Evolutionary conservation across 495 filamentous ascomycete genomes (phyloP), one percentile per base, ranked within the genome.

Genomic region (Cladorrhinum samala): DNA sequence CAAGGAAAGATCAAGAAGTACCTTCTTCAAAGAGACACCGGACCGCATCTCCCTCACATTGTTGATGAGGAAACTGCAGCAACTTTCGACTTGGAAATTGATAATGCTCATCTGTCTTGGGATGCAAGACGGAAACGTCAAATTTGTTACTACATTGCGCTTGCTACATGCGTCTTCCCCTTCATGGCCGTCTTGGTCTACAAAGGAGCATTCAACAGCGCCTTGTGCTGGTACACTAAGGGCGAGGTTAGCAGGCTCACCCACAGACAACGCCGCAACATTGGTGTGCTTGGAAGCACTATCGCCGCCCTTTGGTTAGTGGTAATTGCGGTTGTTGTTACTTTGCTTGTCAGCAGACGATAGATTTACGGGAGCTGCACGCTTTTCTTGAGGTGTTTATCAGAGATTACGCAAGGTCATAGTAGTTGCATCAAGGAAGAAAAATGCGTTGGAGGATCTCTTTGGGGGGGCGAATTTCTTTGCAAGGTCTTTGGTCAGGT

Each of bases 181-280:
- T 72, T 74, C 24, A 46, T 72, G 13, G 64, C 63, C 0, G 42
- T 65, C 9, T 52, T 68, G 5, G 60, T 65, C 0, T 60, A 66
- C 47, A 33, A 23, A 0, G 69, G 69, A 14, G 51, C 41, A 4
- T 61, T 72, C 6, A 52, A 65, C 20, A 41, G 55, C 6, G 53
- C 53, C 0, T 49, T 73, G 9, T 47, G 47, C 1, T 74, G 70
- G 70, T 63, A 53, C 21, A 72, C 72, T 3, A 23, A 50, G 4
- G 68, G 69, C 20, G 70, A 71, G 44, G 58, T 65, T 3, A 50
- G 45, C 19, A 52, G 41, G 5, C 39, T 73, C 14, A 67, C 58
- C 4, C 52, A 49, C 14, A 47, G 20, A 1, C 70, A 73, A 44
- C 56, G 64, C 42, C 54, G 59, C 20, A 62, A 49, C 19, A 39